Evolutionary conservation across 805 yeast genomes (phyloP).

Genomic region (Metschnikowia kunwiensis): DNA sequence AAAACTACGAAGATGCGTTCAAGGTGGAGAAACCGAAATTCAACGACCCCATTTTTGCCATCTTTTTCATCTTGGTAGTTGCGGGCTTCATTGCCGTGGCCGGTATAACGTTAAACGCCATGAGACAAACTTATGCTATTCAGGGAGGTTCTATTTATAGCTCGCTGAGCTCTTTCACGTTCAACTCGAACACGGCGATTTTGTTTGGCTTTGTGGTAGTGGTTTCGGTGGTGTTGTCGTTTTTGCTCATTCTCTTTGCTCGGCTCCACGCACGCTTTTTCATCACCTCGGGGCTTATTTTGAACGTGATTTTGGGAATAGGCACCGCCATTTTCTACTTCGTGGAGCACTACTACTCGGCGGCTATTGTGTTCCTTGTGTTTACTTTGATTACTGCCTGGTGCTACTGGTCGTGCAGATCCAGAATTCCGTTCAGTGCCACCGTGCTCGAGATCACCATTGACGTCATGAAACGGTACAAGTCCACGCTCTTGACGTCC

Average conservation of each 20-base stretch:
- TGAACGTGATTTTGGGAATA: conserved; percentile 64
- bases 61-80: conserved; percentile 45
- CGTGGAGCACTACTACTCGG: conserved; percentile 66
- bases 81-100: conserved; percentile 72
- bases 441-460: conserved; percentile 68
- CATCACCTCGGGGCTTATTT: conserved; percentile 63
- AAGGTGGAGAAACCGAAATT: conserved; percentile 57
- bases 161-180: conserved; percentile 50
- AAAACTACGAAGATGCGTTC: conserved; percentile 63
- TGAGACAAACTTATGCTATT: conserved; percentile 50
- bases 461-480: conserved; percentile 70
- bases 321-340: conserved; percentile 78
- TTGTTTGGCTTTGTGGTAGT: conserved; percentile 64
- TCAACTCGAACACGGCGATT: conserved; percentile 73
- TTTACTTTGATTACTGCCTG: conserved; percentile 63
- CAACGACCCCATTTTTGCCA: conserved; percentile 71
- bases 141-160: conserved; percentile 66
- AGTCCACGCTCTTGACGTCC: conserved; percentile 63
- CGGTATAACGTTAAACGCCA: conserved; percentile 62
- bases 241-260: conserved; percentile 56
- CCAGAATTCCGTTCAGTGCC: conserved; percentile 71
- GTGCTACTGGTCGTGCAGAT: conserved; percentile 70
- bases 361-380: conserved; percentile 70
- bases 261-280: conserved; percentile 62
- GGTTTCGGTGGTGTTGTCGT: conserved; percentile 56